phyloP scores from a whole-genome alignment of 305 asterid species.

The Fraxinus angustifolia region DNA sequence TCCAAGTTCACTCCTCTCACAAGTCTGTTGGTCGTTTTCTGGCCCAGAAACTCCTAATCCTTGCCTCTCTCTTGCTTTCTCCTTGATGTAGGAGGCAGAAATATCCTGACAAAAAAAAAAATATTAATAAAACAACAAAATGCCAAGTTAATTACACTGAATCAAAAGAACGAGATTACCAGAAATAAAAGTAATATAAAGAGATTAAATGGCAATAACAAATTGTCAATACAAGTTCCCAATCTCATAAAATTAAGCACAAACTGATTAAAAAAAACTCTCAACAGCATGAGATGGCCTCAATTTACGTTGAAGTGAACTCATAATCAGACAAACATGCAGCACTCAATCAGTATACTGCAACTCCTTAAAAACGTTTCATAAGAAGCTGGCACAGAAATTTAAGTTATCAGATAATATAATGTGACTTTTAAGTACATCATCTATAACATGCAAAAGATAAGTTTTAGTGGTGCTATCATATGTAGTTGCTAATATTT shows the following conservation, averaged over 20 bases:
- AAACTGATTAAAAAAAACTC: neutral
- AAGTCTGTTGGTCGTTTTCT: conserved; percentile 28
- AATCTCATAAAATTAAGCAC: neutral
- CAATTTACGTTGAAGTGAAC: neutral
- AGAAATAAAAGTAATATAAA: neutral
- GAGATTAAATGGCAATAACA: neutral
- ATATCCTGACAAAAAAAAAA: conserved; percentile 28
- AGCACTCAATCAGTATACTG: neutral
- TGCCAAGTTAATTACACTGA: conserved; percentile 12
- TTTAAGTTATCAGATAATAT: neutral
- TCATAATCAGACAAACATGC: neutral
- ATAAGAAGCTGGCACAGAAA: neutral
- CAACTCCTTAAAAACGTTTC: neutral
- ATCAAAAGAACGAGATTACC: neutral
- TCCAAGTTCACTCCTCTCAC: conserved; percentile 27
- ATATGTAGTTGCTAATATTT: neutral
- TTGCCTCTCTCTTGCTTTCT: conserved; percentile 32
- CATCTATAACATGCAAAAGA: neutral
- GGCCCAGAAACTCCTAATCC: conserved; percentile 25
- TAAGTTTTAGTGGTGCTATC: neutral
- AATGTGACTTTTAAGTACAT: neutral
- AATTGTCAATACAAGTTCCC: neutral
- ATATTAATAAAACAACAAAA: neutral
- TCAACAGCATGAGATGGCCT: neutral
- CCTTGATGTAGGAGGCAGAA: conserved; percentile 29